A percentile compares a stretch with the other conserved stretches of the same genome.
These are phyloP conservation scores for Chalciporus sphaerocephalus DNA, from an alignment of 768 basidiomycete genomes.

Conservation along the genomic window DNA sequence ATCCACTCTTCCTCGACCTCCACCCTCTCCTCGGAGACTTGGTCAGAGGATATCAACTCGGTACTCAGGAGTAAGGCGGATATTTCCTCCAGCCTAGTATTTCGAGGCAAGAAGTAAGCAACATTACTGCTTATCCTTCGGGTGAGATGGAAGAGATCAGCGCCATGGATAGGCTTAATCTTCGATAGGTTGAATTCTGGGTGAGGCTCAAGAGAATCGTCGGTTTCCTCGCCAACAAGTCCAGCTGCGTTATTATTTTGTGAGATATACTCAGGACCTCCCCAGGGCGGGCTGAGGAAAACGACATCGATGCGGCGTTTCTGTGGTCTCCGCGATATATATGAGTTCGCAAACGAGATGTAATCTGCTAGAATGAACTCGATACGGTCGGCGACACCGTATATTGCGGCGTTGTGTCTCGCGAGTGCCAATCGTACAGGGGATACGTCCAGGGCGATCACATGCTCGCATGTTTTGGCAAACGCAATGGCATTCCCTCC, in stretches of 20 bases:
- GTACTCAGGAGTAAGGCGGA: constrained; percentile 40
- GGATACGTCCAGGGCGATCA: constrained; percentile 90
- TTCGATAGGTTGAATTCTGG: constrained; percentile 64
- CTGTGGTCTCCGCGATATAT: constrained; percentile 29
- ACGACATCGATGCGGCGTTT: constrained; percentile 75
- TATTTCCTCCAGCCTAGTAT: constrained; percentile 70
- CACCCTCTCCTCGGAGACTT: constrained; percentile 47
- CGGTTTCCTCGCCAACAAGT: neutral
- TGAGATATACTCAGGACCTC: constrained; percentile 70
- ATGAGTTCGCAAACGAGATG: constrained; percentile 66
- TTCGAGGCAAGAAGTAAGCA: constrained; percentile 87
- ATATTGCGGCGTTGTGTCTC: constrained; percentile 88
- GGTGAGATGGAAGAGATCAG: constrained; percentile 73
- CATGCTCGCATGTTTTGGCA: constrained; percentile 91
- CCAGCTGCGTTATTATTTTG: constrained; percentile 5
- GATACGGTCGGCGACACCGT: constrained; percentile 92
- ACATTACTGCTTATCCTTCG: constrained; percentile 73
- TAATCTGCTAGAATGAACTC: constrained; percentile 91
- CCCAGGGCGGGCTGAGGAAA: constrained; percentile 95
- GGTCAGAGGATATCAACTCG: neutral
- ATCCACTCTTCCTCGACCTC: constrained; percentile 98
- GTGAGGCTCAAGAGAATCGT: constrained; percentile 28
- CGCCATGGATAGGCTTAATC: constrained; percentile 78
- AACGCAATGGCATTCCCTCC: constrained; percentile 98
- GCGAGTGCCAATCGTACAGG: constrained; percentile 84